Conservation (phyloP, 2,329 filamentous ascomycete genomes). For the Fusarium transvaalense region DNA sequence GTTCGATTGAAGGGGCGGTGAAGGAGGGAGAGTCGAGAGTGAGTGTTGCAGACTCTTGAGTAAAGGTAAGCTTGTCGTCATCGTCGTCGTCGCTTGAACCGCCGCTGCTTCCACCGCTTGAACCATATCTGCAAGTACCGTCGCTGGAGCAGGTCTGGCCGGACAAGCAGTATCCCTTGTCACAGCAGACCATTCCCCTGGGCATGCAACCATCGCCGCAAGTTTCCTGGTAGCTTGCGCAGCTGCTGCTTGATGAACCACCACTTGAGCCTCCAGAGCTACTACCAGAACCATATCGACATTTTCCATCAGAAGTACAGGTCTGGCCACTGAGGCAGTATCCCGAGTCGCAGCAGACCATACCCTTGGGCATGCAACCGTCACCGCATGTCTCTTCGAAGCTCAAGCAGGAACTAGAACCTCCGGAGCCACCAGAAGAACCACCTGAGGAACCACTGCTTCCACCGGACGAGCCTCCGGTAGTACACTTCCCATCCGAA, state of each 20-base stretch:
- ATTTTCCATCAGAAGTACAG: constrained; percentile 41
- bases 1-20: constrained; percentile 34
- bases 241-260: constrained; percentile 32
- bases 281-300: constrained; percentile 18
- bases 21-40: constrained; percentile 27
- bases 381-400: constrained; percentile 40
- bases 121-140: constrained; percentile 33
- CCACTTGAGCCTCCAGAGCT: constrained; percentile 28
- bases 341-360: constrained; percentile 46
- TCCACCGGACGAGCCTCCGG: constrained; percentile 26
- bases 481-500: constrained; percentile 38
- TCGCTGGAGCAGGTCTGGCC: constrained; percentile 43
- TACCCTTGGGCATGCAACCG: constrained; percentile 49
- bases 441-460: constrained; percentile 37
- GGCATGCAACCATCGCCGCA: constrained; percentile 49
- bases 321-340: constrained; percentile 51
- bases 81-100: constrained; percentile 29
- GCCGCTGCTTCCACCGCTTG: constrained; percentile 28
- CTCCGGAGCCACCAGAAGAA: constrained; percentile 26
- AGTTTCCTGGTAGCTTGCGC: constrained; percentile 34
- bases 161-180: constrained; percentile 49
- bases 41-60: constrained; percentile 13
- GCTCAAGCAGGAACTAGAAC: constrained; percentile 32
- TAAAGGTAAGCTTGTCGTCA: constrained; percentile 17
- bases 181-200: constrained; percentile 46